phyloP scores from a whole-genome alignment of 2,329 filamentous ascomycete genomes.

The Cordyceps pruinosa region DNA sequence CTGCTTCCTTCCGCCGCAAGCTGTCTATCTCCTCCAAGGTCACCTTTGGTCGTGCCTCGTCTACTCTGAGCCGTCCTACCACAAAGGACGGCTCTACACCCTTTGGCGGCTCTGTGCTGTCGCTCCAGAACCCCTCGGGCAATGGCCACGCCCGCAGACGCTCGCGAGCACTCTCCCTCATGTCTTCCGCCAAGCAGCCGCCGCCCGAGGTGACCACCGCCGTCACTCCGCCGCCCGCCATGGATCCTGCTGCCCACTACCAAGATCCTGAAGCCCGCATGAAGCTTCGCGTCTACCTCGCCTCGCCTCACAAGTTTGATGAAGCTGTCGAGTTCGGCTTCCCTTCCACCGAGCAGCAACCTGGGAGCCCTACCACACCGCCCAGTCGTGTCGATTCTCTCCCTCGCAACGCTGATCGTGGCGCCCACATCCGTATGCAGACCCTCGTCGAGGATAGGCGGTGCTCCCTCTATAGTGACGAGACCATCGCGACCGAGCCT shows the following conservation, averaged over 20 bases:
- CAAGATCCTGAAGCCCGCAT: conserved; percentile 82
- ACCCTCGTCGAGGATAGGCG: conserved; percentile 54
- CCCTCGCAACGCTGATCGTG: neutral
- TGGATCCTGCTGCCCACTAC: conserved; percentile 74
- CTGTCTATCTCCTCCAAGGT: conserved; percentile 62
- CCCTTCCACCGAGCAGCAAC: conserved; percentile 51
- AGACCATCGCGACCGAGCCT: conserved; percentile 47
- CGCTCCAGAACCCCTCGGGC: conserved; percentile 19
- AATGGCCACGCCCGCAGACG: conserved; percentile 39
- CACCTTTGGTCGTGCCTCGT: conserved; percentile 50
- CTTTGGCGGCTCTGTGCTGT: conserved; percentile 15
- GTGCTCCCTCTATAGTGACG: conserved; percentile 49
- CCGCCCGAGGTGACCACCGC: conserved; percentile 18
- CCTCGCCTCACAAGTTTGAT: conserved; percentile 92
- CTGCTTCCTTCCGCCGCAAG: conserved; percentile 61
- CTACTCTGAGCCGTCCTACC: conserved; percentile 41
- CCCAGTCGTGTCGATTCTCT: conserved; percentile 12
- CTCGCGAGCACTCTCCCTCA: conserved; percentile 50
- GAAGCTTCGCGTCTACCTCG: conserved; percentile 78
- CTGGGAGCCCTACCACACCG: conserved; percentile 13
- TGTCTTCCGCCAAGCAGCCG: conserved; percentile 39
- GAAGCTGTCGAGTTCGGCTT: conserved; percentile 94
- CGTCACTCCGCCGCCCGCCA: conserved; percentile 29
- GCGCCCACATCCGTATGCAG: conserved; percentile 26
- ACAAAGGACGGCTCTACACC: conserved; percentile 33